A percentile compares a stretch with the other conserved stretches of the same genome.
Evolutionary conservation across 2,329 filamentous ascomycete species (phyloP).

Genomic region (Alternaria arborescens): DNA sequence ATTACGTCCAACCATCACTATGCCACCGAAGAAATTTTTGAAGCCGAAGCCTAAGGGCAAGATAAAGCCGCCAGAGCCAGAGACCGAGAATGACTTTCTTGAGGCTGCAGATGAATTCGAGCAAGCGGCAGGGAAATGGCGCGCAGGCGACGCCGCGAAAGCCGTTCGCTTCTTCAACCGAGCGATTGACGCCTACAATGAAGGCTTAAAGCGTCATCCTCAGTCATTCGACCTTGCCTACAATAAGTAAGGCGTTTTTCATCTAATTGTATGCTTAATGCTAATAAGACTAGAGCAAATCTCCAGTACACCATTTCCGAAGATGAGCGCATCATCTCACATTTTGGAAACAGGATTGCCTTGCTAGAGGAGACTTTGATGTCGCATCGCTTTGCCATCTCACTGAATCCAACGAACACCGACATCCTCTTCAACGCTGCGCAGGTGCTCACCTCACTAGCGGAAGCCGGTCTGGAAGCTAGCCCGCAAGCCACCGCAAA

Average conservation of each 20-base stretch:
- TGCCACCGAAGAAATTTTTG: conserved; percentile 45
- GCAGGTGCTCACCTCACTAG: conserved; percentile 72
- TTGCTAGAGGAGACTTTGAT: conserved; percentile 67
- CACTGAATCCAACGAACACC: conserved; percentile 68
- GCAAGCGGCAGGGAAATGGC: conserved; percentile 77
- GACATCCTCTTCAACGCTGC: conserved; percentile 77
- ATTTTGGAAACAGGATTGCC: conserved; percentile 64
- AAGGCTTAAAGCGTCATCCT: conserved; percentile 68
- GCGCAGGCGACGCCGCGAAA: conserved; percentile 74
- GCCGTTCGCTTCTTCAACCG: conserved; percentile 68
- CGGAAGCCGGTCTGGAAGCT: conserved; percentile 66
- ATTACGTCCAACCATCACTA: conserved; percentile 1
- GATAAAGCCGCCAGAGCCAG: conserved; percentile 57
- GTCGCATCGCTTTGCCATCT: conserved; percentile 70
- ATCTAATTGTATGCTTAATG: background rate
- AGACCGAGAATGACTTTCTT: conserved; percentile 73
- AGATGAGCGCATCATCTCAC: conserved; percentile 67
- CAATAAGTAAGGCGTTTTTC: conserved; percentile 66
- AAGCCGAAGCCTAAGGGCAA: conserved; percentile 45
- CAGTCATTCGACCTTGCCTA: conserved; percentile 75
- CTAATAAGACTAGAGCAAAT: conserved; percentile 62
- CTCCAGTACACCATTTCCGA: conserved; percentile 75
- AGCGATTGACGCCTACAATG: conserved; percentile 72
- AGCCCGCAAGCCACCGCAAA: conserved; percentile 53
- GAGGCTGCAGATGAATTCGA: conserved; percentile 74